Evolutionary conservation across 768 basidiomycete genomes (phyloP).

Genomic region (Leccinum uliginosum): DNA sequence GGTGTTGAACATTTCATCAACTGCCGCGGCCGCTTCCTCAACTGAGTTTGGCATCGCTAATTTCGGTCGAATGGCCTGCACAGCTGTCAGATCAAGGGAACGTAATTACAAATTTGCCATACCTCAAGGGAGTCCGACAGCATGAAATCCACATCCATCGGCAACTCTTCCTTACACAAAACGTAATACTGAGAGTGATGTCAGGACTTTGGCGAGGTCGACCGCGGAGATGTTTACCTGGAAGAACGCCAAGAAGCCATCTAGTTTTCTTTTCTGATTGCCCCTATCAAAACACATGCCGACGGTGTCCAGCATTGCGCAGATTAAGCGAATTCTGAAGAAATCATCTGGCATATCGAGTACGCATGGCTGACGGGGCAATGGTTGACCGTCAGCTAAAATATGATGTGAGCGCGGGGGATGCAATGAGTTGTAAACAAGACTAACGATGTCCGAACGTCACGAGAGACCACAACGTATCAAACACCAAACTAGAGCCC

Average conservation of each 20-base stretch:
- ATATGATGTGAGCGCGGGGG: conserved; percentile 10
- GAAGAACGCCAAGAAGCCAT: conserved; percentile 89
- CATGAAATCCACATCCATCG: conserved; percentile 99
- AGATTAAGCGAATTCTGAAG: conserved; percentile 89
- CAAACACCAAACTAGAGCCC: conserved; percentile 86
- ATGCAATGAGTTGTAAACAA: not conserved
- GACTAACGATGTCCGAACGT: conserved; percentile 94
- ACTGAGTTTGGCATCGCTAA: conserved; percentile 63
- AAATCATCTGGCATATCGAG: conserved; percentile 95
- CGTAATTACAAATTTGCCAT: conserved; percentile 9
- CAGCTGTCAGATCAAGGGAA: not conserved
- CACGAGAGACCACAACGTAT: conserved; percentile 89
- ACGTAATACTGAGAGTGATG: conserved; percentile 61
- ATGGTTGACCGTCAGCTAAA: conserved; percentile 82
- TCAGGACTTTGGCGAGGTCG: conserved; percentile 2
- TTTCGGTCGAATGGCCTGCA: conserved; percentile 84
- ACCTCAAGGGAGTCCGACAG: conserved; percentile 91
- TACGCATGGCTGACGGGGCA: conserved; percentile 67
- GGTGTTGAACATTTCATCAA: conserved; percentile 83
- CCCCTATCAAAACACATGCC: conserved; percentile 98
- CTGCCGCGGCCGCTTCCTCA: conserved; percentile 81
- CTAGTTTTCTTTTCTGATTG: conserved; percentile 86
- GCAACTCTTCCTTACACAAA: conserved; percentile 81
- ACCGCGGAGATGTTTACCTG: conserved; percentile 52
- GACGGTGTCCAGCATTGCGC: conserved; percentile 89